Evolutionary conservation across 2,329 filamentous ascomycete species (phyloP), one percentile per base, ranked within the genome.

Genomic region (Exophiala bonariae): DNA sequence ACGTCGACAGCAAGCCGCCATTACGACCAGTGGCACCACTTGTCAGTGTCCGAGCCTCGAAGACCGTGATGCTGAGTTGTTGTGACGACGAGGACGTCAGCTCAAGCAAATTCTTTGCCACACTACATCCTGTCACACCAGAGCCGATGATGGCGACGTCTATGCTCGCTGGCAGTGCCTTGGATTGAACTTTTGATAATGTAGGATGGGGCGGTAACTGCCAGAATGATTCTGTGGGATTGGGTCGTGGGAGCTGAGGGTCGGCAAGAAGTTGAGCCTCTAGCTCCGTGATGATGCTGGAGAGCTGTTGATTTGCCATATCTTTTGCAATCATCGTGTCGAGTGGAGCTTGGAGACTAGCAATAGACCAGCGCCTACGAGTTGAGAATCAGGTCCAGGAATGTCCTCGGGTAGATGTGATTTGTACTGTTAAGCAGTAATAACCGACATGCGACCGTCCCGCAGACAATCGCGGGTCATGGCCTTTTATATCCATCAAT

Each of bases 21-120:
- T 73, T 73, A 14, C 69, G 63, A 8, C 68, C 70, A 23, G 68
- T 73, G 2, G 71, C 71, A 3, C 70, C 71, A 17, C 66, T 73
- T 43, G 68, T 71, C 1, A 61, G 63, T 44, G 65, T 57, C 17
- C 69, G 54, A 1, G 67, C 68, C 45, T 72, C 70, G 1, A 72
- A 53, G 47, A 72, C 56, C 17, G 70, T 60, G 13, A 68, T 57
- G 9, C 20, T 26, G 16, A 13, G 30, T 37, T 18, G 7, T 8
- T 13, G 17, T 3, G 49, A 32, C 7, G 28, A 28, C n/a, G 30
- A 7, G 8, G 47, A 7, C 2, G 49, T 20, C 3, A 36, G 14
- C 16, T 65, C 60, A 8, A 68, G 50, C 1, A 68, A 49, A 5
- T 59, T 59, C 23, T 60, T 61, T 1, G 62, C 55, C 0, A 64